Conservation (phyloP, 257 asterid species). For the Thymus mandschuricus region DNA sequence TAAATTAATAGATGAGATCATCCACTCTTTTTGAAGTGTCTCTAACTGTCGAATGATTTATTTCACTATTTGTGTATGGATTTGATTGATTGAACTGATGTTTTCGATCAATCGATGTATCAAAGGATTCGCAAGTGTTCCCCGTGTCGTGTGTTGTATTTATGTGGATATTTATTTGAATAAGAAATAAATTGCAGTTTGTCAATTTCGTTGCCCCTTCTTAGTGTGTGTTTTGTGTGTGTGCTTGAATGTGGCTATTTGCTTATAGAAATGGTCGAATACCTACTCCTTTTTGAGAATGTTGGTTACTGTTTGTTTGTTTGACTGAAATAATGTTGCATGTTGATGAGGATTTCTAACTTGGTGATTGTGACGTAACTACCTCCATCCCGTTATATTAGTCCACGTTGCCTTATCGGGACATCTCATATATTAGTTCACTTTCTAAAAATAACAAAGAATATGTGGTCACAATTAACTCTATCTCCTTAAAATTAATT, state of each 20-base stretch:
- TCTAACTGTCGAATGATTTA: no score
- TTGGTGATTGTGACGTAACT: neutral
- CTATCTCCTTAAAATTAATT: no score
- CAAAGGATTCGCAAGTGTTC: neutral
- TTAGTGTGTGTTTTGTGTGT: neutral
- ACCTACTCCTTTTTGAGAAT: neutral
- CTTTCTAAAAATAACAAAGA: no score
- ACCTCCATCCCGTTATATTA: no score
- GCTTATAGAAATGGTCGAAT: neutral
- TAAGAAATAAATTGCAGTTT: conserved; percentile 13
- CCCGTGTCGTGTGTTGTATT: conserved; percentile 19
- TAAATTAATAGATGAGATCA: no score
- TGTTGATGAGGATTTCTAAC: neutral
- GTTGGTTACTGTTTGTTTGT: neutral
- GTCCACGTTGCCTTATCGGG: no score
- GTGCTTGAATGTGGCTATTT: neutral
- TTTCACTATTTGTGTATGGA: neutral
- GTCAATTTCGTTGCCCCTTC: neutral
- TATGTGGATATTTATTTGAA: conserved; percentile 27
- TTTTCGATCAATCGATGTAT: conserved; percentile 10
- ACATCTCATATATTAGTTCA: no score
- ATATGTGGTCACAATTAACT: no score
- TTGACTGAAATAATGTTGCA: conserved; percentile 5
- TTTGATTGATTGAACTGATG: conserved; percentile 9
- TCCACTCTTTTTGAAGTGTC: no score